These are phyloP conservation scores for Aspergillus sp. DNA, from an alignment of 2,329 filamentous ascomycete species.

Conservation along the genomic window DNA sequence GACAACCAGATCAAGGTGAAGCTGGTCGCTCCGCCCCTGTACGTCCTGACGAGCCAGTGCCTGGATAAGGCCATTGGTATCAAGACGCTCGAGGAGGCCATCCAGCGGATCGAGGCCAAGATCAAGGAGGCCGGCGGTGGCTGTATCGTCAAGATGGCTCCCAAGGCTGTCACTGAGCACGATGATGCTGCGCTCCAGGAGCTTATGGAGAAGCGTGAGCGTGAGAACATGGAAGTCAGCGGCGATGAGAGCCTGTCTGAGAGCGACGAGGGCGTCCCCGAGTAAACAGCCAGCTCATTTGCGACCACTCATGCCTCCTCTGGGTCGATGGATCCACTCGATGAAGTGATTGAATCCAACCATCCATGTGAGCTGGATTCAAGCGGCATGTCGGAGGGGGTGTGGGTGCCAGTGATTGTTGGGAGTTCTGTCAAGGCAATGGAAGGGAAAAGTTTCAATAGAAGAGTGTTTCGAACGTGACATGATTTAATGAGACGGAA, in stretches of 20 bases:
- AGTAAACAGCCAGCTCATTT: slow-evolving; percentile 24
- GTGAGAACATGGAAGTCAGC: slow-evolving; percentile 96
- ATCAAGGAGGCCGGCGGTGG: slow-evolving; percentile 77
- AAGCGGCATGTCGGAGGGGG: background rate
- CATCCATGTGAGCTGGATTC: background rate
- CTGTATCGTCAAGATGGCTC: slow-evolving; percentile 94
- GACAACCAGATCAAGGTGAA: slow-evolving; percentile 97
- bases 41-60: slow-evolving; percentile 93
- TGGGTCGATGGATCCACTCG: background rate
- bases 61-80: slow-evolving; percentile 90
- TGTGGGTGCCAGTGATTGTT: background rate
- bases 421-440: background rate
- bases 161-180: slow-evolving; percentile 97
- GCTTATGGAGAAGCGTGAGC: slow-evolving; percentile 98
- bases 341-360: background rate
- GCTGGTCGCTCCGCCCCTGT: slow-evolving; percentile 94
- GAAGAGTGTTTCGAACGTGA: slow-evolving; percentile 22
- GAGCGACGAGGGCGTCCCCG: slow-evolving; percentile 82
- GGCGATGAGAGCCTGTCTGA: slow-evolving; percentile 96
- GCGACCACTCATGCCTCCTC: background rate
- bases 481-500: slow-evolving; percentile 26
- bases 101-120: slow-evolving; percentile 77
- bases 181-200: slow-evolving; percentile 96
- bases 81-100: slow-evolving; percentile 79
- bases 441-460: slow-evolving; percentile 23